Percentiles rank a stretch among this genome's conserved stretches.
Evolutionary conservation across 2,329 filamentous ascomycete genomes (phyloP).

Genomic region (Fusarium annulatum): DNA sequence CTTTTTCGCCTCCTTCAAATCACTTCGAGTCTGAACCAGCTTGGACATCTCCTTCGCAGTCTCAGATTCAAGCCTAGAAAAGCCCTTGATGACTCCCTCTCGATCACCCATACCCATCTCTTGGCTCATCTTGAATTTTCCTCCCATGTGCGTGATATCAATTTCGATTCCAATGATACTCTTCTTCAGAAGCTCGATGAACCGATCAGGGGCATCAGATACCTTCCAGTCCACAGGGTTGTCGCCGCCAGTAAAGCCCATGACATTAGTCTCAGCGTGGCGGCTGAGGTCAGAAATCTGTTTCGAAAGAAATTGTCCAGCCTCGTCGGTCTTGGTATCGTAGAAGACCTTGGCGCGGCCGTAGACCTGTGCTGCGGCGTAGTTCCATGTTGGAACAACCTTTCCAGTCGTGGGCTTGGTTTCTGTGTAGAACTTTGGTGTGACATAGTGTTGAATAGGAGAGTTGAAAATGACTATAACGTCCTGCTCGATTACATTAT

Average conservation of each 20-base stretch:
- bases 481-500: conserved; percentile 59
- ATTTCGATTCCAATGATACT: conserved; percentile 72
- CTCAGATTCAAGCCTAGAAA: conserved; percentile 53
- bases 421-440: conserved; percentile 74
- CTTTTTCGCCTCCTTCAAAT: conserved; percentile 42
- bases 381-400: conserved; percentile 79
- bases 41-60: conserved; percentile 47
- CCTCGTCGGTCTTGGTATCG: conserved; percentile 59
- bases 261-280: conserved; percentile 63
- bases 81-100: conserved; percentile 67
- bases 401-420: conserved; percentile 74
- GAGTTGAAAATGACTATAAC: conserved; percentile 72
- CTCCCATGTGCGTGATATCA: conserved; percentile 63
- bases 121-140: conserved; percentile 77
- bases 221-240: conserved; percentile 63
- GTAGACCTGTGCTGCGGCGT: conserved; percentile 72
- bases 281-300: conserved; percentile 65
- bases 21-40: conserved; percentile 47
- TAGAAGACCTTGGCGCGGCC: conserved; percentile 65
- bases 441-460: conserved; percentile 71
- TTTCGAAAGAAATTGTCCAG: conserved; percentile 56
- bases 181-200: conserved; percentile 67
- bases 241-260: conserved; percentile 62
- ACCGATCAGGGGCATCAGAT: conserved; percentile 65
- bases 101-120: conserved; percentile 64